These are phyloP conservation scores for Tylopilus cervinicoccineus DNA, from an alignment of 768 basidiomycete species.

Conservation along the genomic window DNA sequence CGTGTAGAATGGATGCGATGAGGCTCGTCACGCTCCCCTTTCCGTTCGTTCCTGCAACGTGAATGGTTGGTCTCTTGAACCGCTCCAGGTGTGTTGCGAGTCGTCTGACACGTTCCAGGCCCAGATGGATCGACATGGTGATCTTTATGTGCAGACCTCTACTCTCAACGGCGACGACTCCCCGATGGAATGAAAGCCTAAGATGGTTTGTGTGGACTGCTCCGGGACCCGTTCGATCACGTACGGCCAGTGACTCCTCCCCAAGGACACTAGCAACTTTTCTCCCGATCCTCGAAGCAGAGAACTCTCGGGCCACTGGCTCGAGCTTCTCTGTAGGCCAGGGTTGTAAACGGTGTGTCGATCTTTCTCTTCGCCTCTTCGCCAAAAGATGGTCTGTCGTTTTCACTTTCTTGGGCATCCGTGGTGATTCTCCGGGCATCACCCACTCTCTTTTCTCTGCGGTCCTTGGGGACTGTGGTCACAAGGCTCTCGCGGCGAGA, in stretches of 20 bases:
- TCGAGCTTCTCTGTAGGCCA: constrained; percentile 19
- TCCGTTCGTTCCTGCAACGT: constrained; percentile 95
- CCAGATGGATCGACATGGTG: constrained; percentile 64
- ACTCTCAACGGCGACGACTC: too few species aligned
- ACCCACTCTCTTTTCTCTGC: constrained; percentile 24
- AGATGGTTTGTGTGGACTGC: too few species aligned
- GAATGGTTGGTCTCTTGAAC: constrained; percentile 77
- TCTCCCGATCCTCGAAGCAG: constrained; percentile 15
- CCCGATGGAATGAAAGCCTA: too few species aligned
- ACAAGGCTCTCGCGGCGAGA: constrained; percentile 20
- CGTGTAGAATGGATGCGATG: constrained; percentile 67
- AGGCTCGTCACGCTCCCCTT: constrained; percentile 92
- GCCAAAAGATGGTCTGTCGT: constrained; percentile 19
- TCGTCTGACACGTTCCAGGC: constrained; percentile 51
- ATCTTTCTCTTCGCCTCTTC: constrained; percentile 19
- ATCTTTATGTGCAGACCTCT: constrained; percentile 6
- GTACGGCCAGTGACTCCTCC: too few species aligned
- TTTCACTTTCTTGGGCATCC: constrained; percentile 20
- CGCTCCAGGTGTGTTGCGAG: constrained; percentile 54
- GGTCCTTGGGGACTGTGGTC: constrained; percentile 24
- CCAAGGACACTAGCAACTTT: not conserved
- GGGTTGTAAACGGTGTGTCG: constrained; percentile 13
- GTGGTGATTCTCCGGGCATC: constrained; percentile 17
- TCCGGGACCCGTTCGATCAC: too few species aligned
- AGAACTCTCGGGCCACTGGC: constrained; percentile 18